Evolutionary conservation across 2,329 filamentous ascomycete species (phyloP).

Genomic region (Zymoseptoria brevis): DNA sequence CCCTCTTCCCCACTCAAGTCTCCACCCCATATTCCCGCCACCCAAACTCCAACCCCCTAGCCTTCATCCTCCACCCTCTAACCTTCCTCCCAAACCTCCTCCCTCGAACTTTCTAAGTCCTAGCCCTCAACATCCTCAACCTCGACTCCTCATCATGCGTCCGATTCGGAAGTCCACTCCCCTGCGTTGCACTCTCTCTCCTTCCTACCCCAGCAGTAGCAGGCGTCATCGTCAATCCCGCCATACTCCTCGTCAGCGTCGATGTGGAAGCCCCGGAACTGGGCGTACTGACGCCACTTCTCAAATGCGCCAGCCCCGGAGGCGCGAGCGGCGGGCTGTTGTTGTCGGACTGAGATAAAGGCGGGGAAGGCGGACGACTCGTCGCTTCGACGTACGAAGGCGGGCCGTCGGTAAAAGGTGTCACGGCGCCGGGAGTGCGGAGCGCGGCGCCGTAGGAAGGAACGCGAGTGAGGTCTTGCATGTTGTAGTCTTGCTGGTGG

Average conservation of each 20-base stretch:
- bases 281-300: constrained; percentile 20
- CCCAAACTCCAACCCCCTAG: not conserved
- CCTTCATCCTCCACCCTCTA: not conserved
- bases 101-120: constrained; percentile 13
- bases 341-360: not conserved
- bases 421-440: constrained; percentile 35
- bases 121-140: constrained; percentile 18
- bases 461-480: constrained; percentile 41
- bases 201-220: not conserved
- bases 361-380: constrained; percentile 35
- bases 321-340: constrained; percentile 15
- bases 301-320: constrained; percentile 23
- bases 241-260: constrained; percentile 13
- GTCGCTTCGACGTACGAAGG: constrained; percentile 42
- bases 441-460: constrained; percentile 46
- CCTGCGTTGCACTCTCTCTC: not conserved
- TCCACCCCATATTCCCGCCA: not conserved
- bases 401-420: constrained; percentile 35
- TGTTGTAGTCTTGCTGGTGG: constrained; percentile 33
- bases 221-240: constrained; percentile 5
- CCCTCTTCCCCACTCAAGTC: no score
- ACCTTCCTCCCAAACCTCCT: not conserved
- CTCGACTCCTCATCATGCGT: constrained; percentile 14
- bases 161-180: not conserved
- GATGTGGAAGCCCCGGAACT: constrained; percentile 13